A percentile compares a stretch with the other conserved stretches of the same genome.
Conservation (phyloP, 2,329 filamentous ascomycete species). For the Colletotrichum lupini region DNA sequence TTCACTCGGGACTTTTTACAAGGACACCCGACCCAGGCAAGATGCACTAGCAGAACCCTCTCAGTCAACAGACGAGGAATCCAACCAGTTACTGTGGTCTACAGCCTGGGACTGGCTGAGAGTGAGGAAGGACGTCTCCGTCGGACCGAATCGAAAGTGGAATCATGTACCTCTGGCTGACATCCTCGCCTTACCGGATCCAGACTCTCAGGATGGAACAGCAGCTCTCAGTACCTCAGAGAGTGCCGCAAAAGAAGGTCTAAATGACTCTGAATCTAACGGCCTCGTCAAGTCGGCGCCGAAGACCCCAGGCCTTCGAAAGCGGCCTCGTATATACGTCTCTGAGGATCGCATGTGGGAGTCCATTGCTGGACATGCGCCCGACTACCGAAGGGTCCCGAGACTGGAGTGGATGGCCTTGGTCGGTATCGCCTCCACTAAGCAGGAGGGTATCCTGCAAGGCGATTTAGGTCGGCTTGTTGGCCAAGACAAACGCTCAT, state of each 20-base stretch:
- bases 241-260: background rate
- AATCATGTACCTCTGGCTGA: conserved; percentile 37
- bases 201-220: conserved; percentile 10
- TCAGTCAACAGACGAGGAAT: background rate
- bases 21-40: background rate
- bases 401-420: conserved; percentile 69
- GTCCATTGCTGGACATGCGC: conserved; percentile 67
- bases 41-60: background rate
- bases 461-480: conserved; percentile 68
- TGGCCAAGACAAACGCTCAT: conserved; percentile 71
- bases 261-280: background rate
- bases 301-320: background rate
- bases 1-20: conserved; percentile 24
- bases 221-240: background rate
- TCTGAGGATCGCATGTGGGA: conserved; percentile 69
- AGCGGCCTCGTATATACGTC: conserved; percentile 54
- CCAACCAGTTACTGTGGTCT: conserved; percentile 30
- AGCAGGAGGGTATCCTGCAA: conserved; percentile 67
- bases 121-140: conserved; percentile 38
- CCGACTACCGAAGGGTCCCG: conserved; percentile 68
- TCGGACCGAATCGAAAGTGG: conserved; percentile 36
- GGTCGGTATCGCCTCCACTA: conserved; percentile 66
- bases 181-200: conserved; percentile 34
- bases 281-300: background rate
- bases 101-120: conserved; percentile 40